Percentiles rank a stretch among this genome's conserved stretches.
These are phyloP conservation scores for Mrakia blollopis DNA, from an alignment of 768 basidiomycete species.

Conservation along the genomic window DNA sequence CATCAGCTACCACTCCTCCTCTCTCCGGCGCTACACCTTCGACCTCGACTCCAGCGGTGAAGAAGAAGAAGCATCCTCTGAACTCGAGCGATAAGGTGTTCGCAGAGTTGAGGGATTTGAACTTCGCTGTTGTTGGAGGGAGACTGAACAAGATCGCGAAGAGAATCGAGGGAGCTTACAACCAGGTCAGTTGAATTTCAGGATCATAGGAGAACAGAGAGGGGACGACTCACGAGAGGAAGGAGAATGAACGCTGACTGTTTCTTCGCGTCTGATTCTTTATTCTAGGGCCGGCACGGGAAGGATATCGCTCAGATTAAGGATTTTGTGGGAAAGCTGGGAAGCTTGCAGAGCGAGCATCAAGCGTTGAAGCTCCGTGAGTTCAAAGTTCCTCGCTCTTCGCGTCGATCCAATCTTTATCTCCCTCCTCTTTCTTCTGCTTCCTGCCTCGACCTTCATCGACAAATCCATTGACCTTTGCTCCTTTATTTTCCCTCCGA, in stretches of 20 bases:
- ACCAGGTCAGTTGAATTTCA: slow-evolving; percentile 57
- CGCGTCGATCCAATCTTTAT: background rate
- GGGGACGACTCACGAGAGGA: background rate
- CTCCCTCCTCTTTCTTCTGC: background rate
- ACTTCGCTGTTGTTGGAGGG: slow-evolving; percentile 83
- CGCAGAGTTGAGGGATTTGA: slow-evolving; percentile 76
- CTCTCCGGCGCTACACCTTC: slow-evolving; percentile 41
- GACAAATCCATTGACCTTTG: too few relatives aligned
- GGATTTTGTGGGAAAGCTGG: slow-evolving; percentile 92
- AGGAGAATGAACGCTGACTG: background rate
- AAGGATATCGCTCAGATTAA: slow-evolving; percentile 86
- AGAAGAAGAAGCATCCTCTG: slow-evolving; percentile 83
- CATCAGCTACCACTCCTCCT: slow-evolving; percentile 52
- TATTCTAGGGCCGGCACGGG: slow-evolving; percentile 66
- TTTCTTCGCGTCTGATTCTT: background rate
- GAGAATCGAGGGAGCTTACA: slow-evolving; percentile 75
- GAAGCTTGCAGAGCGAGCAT: slow-evolving; percentile 86
- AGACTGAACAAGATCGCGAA: slow-evolving; percentile 74
- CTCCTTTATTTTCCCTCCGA: background rate
- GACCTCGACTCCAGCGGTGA: slow-evolving; percentile 52
- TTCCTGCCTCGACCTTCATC: background rate
- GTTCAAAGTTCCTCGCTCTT: slow-evolving; percentile 42
- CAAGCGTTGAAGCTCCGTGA: slow-evolving; percentile 80
- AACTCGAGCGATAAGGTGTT: slow-evolving; percentile 58
- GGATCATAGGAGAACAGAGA: too few relatives aligned